phyloP scores from a whole-genome alignment of 129 eudicot genomes.

The Arctium minus region DNA sequence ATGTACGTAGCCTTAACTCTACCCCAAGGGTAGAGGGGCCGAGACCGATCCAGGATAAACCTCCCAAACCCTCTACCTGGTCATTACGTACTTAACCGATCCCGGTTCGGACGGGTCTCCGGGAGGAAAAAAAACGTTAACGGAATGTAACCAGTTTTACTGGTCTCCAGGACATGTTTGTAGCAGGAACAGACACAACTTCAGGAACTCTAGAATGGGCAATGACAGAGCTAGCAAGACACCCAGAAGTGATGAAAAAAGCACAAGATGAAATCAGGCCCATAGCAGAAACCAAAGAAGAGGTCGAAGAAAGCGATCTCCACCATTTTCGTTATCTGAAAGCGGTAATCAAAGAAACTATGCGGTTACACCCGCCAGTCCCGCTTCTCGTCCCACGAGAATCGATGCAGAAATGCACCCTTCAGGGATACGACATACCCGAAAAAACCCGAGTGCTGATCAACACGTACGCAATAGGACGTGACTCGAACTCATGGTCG shows the following conservation, averaged over 20 bases:
- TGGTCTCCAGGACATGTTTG: conserved; percentile 51
- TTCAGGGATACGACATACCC: conserved; percentile 45
- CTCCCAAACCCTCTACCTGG: no score
- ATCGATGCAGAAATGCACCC: conserved; percentile 39
- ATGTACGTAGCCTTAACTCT: no score
- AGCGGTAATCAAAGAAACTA: conserved; percentile 48
- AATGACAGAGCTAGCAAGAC: conserved; percentile 46
- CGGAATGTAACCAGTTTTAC: neutral
- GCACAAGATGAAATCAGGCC: conserved; percentile 41
- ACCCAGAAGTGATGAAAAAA: conserved; percentile 35
- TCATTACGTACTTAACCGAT: no score
- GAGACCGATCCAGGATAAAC: no score
- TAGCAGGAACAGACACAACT: conserved; percentile 54
- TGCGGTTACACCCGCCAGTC: conserved; percentile 55
- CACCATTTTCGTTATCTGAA: conserved; percentile 43
- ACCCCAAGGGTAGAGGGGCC: no score
- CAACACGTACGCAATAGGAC: conserved; percentile 47
- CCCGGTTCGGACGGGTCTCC: no score
- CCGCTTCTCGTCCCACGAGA: conserved; percentile 57
- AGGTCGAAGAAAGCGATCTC: conserved; percentile 35
- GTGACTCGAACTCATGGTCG: conserved; percentile 47
- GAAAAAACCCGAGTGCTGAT: conserved; percentile 39
- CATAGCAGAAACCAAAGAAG: conserved; percentile 19
- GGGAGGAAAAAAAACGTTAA: no score
- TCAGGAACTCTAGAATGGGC: conserved; percentile 48